phyloP scores from a whole-genome alignment of 192 early-diverging fungal genomes.

The Coemansia sp. region DNA sequence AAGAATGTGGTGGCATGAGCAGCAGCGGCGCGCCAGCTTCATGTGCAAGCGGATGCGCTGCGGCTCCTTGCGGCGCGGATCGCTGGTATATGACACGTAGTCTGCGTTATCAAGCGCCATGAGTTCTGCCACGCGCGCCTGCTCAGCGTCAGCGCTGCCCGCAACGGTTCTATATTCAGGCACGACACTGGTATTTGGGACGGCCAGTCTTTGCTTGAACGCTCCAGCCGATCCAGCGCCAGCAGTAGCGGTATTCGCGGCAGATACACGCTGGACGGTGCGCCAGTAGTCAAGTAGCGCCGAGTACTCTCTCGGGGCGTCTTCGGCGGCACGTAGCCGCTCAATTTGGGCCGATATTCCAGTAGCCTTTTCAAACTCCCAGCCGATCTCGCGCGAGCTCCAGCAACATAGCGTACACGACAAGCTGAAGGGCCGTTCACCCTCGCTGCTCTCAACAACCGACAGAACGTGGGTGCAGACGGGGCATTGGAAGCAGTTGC shows the following conservation, averaged over 20 bases:
- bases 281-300: conserved; percentile 86
- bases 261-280: conserved; percentile 62
- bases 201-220: conserved; percentile 32
- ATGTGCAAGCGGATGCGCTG: conserved; percentile 85
- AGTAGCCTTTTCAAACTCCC: conserved; percentile 92
- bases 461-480: conserved; percentile 77
- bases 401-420: conserved; percentile 88
- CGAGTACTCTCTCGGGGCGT: conserved; percentile 80
- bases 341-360: conserved; percentile 90
- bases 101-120: conserved; percentile 26
- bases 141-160: conserved; percentile 10
- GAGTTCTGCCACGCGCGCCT: conserved; percentile 12
- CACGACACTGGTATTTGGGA: background rate
- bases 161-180: conserved; percentile 35
- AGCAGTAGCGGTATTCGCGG: conserved; percentile 9
- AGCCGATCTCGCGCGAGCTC: conserved; percentile 90
- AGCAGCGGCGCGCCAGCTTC: conserved; percentile 84
- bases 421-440: conserved; percentile 66
- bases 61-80: conserved; percentile 56
- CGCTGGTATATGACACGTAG: conserved; percentile 60
- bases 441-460: conserved; percentile 60
- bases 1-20: conserved; percentile 83
- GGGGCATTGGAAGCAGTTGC: conserved; percentile 95
- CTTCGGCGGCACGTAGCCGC: conserved; percentile 68
- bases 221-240: conserved; percentile 4